phyloP scores from a whole-genome alignment of 1,139 yeast genomes.

The Suhomyces atakaporum region DNA sequence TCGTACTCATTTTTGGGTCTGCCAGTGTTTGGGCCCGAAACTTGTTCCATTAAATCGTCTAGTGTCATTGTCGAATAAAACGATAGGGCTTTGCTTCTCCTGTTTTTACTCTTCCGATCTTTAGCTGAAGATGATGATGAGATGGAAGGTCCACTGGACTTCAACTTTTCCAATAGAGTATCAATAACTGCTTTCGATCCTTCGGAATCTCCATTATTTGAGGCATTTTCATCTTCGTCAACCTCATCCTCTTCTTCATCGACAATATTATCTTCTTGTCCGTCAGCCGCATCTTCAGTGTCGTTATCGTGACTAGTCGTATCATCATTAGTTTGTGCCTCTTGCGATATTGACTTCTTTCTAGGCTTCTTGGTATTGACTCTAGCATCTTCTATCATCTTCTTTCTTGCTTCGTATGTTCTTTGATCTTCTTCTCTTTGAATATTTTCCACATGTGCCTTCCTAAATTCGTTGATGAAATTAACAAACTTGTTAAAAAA shows the following conservation, averaged over 20 bases:
- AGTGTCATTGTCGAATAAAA: constrained; percentile 34
- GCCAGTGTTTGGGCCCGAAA: constrained; percentile 1
- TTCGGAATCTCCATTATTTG: too few species aligned
- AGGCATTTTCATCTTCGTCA: constrained; percentile 13
- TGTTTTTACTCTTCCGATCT: constrained; percentile 24
- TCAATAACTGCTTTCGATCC: constrained; percentile 38
- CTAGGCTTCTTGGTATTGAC: constrained; percentile 12
- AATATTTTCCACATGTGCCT: constrained; percentile 49
- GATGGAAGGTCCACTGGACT: constrained; percentile 33
- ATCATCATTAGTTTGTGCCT: constrained; percentile 7
- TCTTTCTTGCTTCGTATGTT: constrained; percentile 41
- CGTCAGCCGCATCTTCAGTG: constrained; percentile 11
- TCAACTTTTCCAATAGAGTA: constrained; percentile 38
- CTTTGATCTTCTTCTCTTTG: constrained; percentile 51
- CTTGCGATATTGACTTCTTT: constrained; percentile 6
- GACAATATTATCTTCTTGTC: constrained; percentile 12
- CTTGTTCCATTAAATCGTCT: constrained; percentile 25
- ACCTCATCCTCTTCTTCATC: constrained; percentile 12
- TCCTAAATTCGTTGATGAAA: constrained; percentile 45
- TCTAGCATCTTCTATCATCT: constrained; percentile 32
- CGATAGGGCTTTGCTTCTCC: constrained; percentile 39
- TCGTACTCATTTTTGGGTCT: constrained; percentile 31
- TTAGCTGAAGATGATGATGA: constrained; percentile 21
- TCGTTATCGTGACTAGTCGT: constrained; percentile 10
- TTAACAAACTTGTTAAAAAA: constrained; percentile 41